Evolutionary conservation across 2,329 filamentous ascomycete genomes (phyloP).

Genomic region (Penicillium oxalicum): DNA sequence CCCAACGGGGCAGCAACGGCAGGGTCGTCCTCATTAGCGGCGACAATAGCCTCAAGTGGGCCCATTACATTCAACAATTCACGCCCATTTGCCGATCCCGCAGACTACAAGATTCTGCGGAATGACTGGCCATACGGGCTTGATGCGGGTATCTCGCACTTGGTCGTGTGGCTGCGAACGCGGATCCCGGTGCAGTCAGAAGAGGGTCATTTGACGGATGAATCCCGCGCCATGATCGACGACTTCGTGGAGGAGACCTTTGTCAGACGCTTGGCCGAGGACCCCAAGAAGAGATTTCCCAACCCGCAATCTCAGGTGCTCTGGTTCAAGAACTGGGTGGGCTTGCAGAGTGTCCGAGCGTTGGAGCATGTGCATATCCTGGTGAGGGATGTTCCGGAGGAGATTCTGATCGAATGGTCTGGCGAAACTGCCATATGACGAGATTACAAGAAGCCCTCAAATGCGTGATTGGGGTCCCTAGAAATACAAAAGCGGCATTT

Average conservation of each 20-base stretch:
- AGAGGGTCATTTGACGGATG: conserved; percentile 47
- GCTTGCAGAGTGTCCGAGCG: conserved; percentile 54
- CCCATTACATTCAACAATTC: conserved; percentile 42
- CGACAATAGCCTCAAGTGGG: conserved; percentile 20
- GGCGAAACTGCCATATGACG: conserved; percentile 24
- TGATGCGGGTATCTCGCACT: conserved; percentile 48
- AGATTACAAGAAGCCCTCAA: not conserved
- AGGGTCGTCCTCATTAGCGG: too few relatives aligned
- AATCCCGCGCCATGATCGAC: conserved; percentile 45
- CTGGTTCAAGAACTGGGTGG: conserved; percentile 62
- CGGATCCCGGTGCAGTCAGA: conserved; percentile 42
- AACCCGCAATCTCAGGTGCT: conserved; percentile 44
- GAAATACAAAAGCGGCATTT: not conserved
- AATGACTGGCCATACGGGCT: conserved; percentile 63
- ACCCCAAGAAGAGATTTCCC: conserved; percentile 24
- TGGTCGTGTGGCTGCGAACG: conserved; percentile 54
- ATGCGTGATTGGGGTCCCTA: not conserved
- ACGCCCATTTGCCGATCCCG: conserved; percentile 48
- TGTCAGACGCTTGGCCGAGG: conserved; percentile 36
- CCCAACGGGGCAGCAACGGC: conserved; percentile 12
- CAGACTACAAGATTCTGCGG: conserved; percentile 52
- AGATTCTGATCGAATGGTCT: conserved; percentile 42
- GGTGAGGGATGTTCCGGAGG: conserved; percentile 44
- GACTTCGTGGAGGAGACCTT: conserved; percentile 48
- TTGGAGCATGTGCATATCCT: conserved; percentile 55